Evolutionary conservation across 495 filamentous ascomycete genomes (phyloP).

Genomic region (Beverwykella pulmonaria): DNA sequence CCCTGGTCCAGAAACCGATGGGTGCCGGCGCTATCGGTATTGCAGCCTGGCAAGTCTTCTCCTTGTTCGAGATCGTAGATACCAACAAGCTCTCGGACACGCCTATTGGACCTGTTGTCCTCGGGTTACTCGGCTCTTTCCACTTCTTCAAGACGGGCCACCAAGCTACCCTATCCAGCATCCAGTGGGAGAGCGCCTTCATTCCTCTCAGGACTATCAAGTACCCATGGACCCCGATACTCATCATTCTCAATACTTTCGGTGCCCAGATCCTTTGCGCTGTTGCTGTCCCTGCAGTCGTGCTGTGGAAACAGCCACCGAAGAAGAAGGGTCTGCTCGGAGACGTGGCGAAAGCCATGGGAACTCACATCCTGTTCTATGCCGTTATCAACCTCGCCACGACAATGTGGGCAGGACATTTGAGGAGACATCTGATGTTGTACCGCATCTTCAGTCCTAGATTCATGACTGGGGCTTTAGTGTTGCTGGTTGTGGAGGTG

Average conservation of each 20-base stretch:
- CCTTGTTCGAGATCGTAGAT: constrained; percentile 85
- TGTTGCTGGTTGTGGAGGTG: constrained; percentile 75
- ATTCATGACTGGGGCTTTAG: constrained; percentile 80
- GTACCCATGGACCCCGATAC: constrained; percentile 86
- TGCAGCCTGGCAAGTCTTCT: constrained; percentile 80
- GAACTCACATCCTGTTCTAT: constrained; percentile 76
- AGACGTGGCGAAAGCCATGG: constrained; percentile 67
- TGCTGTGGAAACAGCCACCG: constrained; percentile 78
- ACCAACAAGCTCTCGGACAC: constrained; percentile 68
- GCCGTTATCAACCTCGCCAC: constrained; percentile 80
- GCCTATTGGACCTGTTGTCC: constrained; percentile 77
- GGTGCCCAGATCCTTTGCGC: constrained; percentile 84
- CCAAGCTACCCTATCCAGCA: constrained; percentile 81
- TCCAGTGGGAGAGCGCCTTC: constrained; percentile 98
- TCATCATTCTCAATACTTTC: constrained; percentile 83
- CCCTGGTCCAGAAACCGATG: constrained; percentile 92
- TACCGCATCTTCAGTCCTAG: constrained; percentile 92
- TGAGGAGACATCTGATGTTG: constrained; percentile 92
- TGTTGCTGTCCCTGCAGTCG: constrained; percentile 74
- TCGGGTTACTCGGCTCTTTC: constrained; percentile 84
- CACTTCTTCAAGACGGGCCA: constrained; percentile 99
- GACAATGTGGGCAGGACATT: constrained; percentile 81
- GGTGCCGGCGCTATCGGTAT: constrained; percentile 80
- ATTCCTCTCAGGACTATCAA: constrained; percentile 78
- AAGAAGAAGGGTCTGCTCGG: constrained; percentile 64